Evolutionary conservation across 345 rosid species (phyloP).

Genomic region (Physaria fendleri): DNA sequence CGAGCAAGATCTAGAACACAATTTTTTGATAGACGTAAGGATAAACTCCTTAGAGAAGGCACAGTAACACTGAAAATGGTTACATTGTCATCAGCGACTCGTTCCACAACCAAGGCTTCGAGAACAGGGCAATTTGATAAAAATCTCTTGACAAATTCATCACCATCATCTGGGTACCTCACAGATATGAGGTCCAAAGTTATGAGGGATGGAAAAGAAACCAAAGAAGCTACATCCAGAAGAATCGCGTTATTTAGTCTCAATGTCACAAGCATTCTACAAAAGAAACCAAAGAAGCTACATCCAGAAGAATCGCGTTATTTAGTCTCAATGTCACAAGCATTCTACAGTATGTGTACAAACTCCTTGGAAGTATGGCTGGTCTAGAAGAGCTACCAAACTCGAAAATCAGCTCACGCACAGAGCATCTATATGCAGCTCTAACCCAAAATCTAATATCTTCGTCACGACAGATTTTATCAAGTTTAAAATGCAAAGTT

Average conservation of each 20-base stretch:
- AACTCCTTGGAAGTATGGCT: not conserved
- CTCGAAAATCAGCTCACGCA: not conserved
- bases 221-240: too few species aligned
- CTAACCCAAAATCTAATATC: not conserved
- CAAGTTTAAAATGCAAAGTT: too few species aligned
- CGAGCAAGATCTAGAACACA: not conserved
- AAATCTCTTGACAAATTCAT: not conserved
- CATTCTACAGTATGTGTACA: not conserved
- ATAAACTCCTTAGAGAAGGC: not conserved
- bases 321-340: not conserved
- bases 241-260: too few species aligned
- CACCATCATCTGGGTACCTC: not conserved
- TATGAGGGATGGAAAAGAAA: not conserved
- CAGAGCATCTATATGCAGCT: not conserved
- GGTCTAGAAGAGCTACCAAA: not conserved
- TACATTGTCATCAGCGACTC: too few species aligned
- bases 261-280: too few species aligned
- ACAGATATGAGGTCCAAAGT: not conserved
- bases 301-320: not conserved
- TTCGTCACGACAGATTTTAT: not conserved
- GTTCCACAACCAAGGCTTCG: not conserved
- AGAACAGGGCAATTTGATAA: not conserved
- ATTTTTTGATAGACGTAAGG: not conserved
- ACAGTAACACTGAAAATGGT: not conserved
- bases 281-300: not conserved